These are phyloP conservation scores for Curvularia eragrostidis DNA, from an alignment of 2,329 filamentous ascomycete genomes.

Conservation along the genomic window DNA sequence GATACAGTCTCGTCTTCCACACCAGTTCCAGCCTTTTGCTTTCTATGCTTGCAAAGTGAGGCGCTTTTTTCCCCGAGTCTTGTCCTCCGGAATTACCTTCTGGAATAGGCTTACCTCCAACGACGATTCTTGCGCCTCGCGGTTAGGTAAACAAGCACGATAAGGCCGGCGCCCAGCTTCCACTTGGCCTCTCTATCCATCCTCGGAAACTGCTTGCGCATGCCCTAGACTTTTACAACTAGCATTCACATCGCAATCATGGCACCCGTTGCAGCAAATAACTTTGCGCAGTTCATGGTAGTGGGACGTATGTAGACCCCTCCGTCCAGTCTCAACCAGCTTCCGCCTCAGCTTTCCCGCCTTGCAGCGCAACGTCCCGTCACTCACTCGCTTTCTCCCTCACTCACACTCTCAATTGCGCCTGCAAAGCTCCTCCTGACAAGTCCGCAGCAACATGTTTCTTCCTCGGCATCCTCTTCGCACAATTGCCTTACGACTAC, in stretches of 20 bases:
- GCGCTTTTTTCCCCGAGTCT: constrained; percentile 18
- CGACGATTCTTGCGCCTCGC: constrained; percentile 21
- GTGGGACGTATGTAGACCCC: constrained; percentile 76
- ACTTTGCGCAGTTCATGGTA: constrained; percentile 97
- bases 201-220: constrained; percentile 14
- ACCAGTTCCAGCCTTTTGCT: neutral
- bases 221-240: constrained; percentile 7
- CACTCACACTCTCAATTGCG: constrained; percentile 6
- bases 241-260: constrained; percentile 26
- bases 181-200: constrained; percentile 20
- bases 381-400: neutral
- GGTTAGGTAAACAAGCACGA: constrained; percentile 26
- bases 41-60: constrained; percentile 3
- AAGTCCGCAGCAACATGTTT: constrained; percentile 72
- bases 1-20: neutral
- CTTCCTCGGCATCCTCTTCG: constrained; percentile 98
- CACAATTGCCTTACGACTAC: constrained; percentile 94
- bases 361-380: constrained; percentile 4
- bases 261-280: constrained; percentile 49
- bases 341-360: neutral
- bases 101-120: constrained; percentile 34
- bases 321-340: constrained; percentile 16
- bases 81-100: constrained; percentile 35
- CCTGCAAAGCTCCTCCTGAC: constrained; percentile 17
- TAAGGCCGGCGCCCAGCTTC: constrained; percentile 35